Evolutionary conservation across 179 eudicot genomes (phyloP), one percentile per base, ranked within the genome.

Genomic region (Camellia oleifera): DNA sequence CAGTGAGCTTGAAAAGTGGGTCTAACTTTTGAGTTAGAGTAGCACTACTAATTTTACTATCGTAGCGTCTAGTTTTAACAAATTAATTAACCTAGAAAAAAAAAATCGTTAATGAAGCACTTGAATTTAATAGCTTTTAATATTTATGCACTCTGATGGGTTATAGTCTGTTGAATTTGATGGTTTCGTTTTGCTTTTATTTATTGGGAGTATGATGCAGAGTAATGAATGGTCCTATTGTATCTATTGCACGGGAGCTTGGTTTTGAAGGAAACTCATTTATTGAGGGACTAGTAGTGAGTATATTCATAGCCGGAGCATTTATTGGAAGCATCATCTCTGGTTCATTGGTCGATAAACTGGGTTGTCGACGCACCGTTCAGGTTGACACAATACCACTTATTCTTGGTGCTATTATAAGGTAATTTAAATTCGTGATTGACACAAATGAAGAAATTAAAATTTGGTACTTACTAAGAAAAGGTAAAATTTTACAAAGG

Each of bases 271-370:
- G 96, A 15, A 89, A 92, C 72, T 77, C 96, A 44, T 83, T 93
- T 74, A 79, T 92, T 48, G 94, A 93, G 85, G 97, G 97, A 17
- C 94, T 93, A 78, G 97, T 92, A n/a, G 96, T 93, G 80, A 93
- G 97, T 84, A 93, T 93, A 85, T 93, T 93, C 82, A 92, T 93
- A 54, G 93, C 78, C 42, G 97, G 93, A 66, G 97, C 97, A 68
- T 93, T 93, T 75, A 77, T 92, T 48, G 97, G 97, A 63, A 89
- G 96, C 83, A 78, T 92, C 17, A 56, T 85, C 58, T 89, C 85
- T 77, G 93, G 94, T 79, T 79, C 85, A 26, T 74, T 92, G 69
- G 88, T 84, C 75, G 93, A 93, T 82, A 89, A 82, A 81, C 83
- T 90, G 82, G 97, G 97, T 48, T 93, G 92, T 84, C 85, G 94